Evolutionary conservation across 257 asterid species (phyloP).

Genomic region (Solanum piurae): DNA sequence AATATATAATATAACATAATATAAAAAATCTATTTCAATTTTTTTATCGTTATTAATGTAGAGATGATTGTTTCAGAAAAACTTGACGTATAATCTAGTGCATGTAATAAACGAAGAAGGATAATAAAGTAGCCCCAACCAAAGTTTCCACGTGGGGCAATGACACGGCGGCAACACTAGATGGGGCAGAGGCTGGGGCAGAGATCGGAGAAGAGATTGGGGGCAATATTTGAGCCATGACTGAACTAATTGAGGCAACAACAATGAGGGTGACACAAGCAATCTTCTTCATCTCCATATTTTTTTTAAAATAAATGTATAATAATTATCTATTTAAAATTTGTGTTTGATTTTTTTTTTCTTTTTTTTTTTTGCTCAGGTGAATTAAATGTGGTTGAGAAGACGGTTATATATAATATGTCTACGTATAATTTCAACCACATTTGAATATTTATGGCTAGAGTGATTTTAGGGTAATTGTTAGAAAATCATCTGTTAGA

Average conservation of each 20-base stretch:
- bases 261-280: constrained; percentile 14
- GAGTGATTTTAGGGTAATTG: background rate
- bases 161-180: background rate
- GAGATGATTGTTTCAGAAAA: no score
- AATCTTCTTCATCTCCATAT: constrained; percentile 39
- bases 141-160: constrained; percentile 6
- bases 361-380: background rate
- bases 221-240: constrained; percentile 7
- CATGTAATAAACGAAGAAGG: constrained; percentile 9
- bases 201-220: background rate
- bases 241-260: constrained; percentile 29
- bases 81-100: background rate
- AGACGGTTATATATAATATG: background rate
- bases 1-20: no score
- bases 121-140: constrained; percentile 11
- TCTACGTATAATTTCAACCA: background rate
- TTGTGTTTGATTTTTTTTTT: background rate
- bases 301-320: no score
- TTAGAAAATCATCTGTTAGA: background rate
- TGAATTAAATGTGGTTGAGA: background rate
- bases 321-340: background rate
- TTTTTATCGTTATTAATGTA: no score
- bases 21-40: no score
- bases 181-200: constrained; percentile 9
- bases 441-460: background rate